Percentiles rank a stretch among this genome's conserved stretches.
Conservation (phyloP, 164 flowering plant genomes). For the Dillenia turbinata region DNA sequence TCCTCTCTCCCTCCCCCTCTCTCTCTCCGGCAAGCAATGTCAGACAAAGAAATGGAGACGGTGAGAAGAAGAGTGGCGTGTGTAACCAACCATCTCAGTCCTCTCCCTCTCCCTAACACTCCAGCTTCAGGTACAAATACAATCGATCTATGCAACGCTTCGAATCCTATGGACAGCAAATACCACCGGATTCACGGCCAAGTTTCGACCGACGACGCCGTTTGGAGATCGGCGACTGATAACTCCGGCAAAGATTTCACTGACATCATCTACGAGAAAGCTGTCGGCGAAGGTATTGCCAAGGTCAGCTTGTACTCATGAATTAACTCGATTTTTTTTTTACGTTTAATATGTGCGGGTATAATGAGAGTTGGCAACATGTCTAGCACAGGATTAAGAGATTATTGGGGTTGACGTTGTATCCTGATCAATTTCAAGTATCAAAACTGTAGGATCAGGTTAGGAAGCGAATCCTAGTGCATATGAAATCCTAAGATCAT, state of each 20-base stretch:
- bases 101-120: conserved; percentile 4
- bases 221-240: conserved; percentile 47
- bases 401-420: too few species aligned
- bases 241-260: conserved; percentile 55
- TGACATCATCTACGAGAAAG: conserved; percentile 81
- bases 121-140: conserved; percentile 1
- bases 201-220: conserved; percentile 43
- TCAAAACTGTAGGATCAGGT: too few species aligned
- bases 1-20: too few species aligned
- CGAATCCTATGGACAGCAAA: conserved; percentile 36
- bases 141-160: conserved; percentile 7
- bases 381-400: too few species aligned
- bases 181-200: conserved; percentile 74
- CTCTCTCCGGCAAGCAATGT: conserved; percentile 16
- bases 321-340: too few species aligned
- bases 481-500: too few species aligned
- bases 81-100: conserved; percentile 48
- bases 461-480: too few species aligned
- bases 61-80: conserved; percentile 39
- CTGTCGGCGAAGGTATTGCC: conserved; percentile 85
- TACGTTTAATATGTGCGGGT: too few species aligned
- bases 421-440: too few species aligned
- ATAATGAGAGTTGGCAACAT: too few species aligned
- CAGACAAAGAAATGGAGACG: conserved; percentile 28
- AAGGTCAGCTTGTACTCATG: conserved; percentile 38